Base-by-base conservation (phyloP, 2,329 filamentous ascomycete genomes). In the Colletotrichum sansevieriae region DNA sequence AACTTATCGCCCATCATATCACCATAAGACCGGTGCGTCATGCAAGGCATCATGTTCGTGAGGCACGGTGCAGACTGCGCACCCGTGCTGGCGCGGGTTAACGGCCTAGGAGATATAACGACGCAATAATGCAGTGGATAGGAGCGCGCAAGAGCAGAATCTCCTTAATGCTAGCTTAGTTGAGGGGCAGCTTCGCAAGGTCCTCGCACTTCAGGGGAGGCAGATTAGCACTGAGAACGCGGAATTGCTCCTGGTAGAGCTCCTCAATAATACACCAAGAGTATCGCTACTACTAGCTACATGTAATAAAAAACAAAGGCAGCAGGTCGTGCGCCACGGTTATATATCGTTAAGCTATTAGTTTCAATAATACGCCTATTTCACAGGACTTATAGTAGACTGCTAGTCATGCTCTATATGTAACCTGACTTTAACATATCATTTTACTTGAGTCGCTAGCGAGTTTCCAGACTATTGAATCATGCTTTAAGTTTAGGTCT, bases 71-170 rank as follows among this genome's bases (percentile, higher is more conserved):
- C n/a, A n/a, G n/a, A n/a, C n/a, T n/a, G n/a, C n/a, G n/a, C n/a
- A n/a, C n/a, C n/a, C n/a, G n/a, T n/a, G n/a, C n/a, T n/a, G n/a
- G n/a, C n/a, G n/a, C n/a, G n/a, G n/a, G n/a, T n/a, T n/a, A n/a
- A n/a, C n/a, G 90, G 87, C 88, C 98, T 93, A 68, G 95, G 94
- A 72, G 89, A 88, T 83, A 95, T 97, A 79, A 97, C 95, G 74
- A 93, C 92, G 75, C 95, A 93, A 98, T 89, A 76, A 98, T 97
- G 58, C 92, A 96, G 86, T 98, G 95, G 75, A 98, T 98, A 1
- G 95, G 95, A 1, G 94, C 92, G 79, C 98, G 93, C 15, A 98
- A 85, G 71, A 95, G 92, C 43, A 98, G 90, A 3, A 95, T 97
- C 82, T 98, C 95, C 83, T 95, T 96, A 81, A 98, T 87, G 72